Conservation (phyloP, 2,329 filamentous ascomycete genomes). For the Colletotrichum cereale region DNA sequence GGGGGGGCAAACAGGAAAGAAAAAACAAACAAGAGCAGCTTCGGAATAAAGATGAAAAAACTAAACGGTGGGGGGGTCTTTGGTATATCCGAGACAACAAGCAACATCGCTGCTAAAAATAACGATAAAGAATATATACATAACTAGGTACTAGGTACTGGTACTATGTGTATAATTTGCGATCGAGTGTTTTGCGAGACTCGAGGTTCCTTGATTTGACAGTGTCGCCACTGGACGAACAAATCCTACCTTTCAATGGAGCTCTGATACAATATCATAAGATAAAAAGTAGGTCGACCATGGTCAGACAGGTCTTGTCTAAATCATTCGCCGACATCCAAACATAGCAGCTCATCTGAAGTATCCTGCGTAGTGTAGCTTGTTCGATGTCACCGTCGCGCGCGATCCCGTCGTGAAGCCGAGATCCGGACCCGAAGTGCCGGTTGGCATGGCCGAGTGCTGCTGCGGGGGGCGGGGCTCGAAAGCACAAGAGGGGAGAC, state of each 20-base stretch:
- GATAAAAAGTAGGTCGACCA: too few species aligned
- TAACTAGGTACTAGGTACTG: too few species aligned
- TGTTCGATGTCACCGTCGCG: not conserved
- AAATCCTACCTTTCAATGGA: too few species aligned
- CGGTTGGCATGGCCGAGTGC: constrained; percentile 24
- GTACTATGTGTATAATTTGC: too few species aligned
- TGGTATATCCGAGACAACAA: not conserved
- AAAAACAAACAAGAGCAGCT: not conserved
- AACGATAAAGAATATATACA: too few species aligned
- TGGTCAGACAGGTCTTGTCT: not conserved
- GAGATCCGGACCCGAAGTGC: constrained; percentile 37
- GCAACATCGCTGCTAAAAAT: not conserved
- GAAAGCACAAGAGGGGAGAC: constrained; percentile 4
- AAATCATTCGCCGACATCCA: not conserved
- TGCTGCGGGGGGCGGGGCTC: constrained; percentile 31
- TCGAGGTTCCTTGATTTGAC: too few species aligned
- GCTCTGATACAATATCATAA: too few species aligned
- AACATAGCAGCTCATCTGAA: not conserved
- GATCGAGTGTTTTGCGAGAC: too few species aligned
- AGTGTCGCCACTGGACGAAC: too few species aligned
- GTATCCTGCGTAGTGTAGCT: not conserved
- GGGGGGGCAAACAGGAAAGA: too few species aligned
- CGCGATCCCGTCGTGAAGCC: constrained; percentile 4
- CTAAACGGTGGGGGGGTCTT: not conserved
- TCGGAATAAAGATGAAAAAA: not conserved